Percentiles rank a stretch among this genome's conserved stretches.
These are phyloP conservation scores for Rhizopogon rudus DNA, from an alignment of 768 basidiomycete genomes.

Conservation along the genomic window DNA sequence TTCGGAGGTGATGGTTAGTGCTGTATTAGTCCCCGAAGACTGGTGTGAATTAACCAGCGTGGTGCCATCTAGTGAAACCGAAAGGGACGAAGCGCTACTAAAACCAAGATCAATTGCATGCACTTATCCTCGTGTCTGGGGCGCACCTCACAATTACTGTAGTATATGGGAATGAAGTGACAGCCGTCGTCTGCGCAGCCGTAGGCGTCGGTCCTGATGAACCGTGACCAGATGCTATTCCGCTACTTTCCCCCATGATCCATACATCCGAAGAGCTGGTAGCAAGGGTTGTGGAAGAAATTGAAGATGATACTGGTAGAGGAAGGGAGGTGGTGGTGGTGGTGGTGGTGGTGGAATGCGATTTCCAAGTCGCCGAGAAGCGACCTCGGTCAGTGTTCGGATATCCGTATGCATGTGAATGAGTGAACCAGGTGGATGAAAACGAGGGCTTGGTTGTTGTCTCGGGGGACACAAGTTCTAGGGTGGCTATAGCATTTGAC, in stretches of 20 bases:
- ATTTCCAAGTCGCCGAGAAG: neutral
- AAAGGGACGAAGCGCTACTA: neutral
- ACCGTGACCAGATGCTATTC: neutral
- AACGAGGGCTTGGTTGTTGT: too few relatives aligned
- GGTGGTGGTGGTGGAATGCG: neutral
- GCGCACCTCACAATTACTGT: slow-evolving; percentile 7
- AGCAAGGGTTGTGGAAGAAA: neutral
- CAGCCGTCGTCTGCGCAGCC: neutral
- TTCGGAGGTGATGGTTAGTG: neutral
- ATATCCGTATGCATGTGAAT: too few relatives aligned
- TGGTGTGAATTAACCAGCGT: neutral
- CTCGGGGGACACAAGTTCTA: neutral
- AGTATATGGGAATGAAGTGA: neutral
- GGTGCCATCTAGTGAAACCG: neutral
- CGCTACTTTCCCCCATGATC: too few relatives aligned
- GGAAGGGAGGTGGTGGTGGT: neutral
- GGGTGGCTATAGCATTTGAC: neutral
- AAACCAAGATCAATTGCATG: neutral
- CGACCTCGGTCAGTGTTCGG: neutral
- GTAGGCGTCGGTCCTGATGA: neutral
- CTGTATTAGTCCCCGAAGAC: neutral
- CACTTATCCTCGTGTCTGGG: neutral
- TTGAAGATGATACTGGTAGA: neutral
- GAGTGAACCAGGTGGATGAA: neutral
- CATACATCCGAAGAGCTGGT: neutral